phyloP scores from a whole-genome alignment of 495 filamentous ascomycete genomes.

The Aspergillus bertholletiae region DNA sequence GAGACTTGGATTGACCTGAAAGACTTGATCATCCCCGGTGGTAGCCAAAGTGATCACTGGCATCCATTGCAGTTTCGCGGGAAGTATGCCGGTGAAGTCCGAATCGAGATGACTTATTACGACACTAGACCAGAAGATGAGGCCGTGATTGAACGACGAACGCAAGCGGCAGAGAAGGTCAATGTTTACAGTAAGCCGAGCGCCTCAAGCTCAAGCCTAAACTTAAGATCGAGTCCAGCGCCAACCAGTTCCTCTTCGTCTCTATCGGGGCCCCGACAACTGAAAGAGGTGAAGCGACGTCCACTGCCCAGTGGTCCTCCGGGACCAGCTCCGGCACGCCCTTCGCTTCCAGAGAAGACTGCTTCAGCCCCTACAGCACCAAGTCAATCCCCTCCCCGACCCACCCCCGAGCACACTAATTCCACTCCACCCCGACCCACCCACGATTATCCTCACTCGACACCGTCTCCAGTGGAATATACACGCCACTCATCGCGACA shows the following conservation, averaged over 20 bases:
- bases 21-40: conserved; percentile 76
- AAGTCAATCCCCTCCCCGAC: neutral
- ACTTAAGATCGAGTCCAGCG: neutral
- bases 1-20: conserved; percentile 85
- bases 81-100: conserved; percentile 91
- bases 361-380: conserved; percentile 18
- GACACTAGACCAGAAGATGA: conserved; percentile 80
- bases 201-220: conserved; percentile 1
- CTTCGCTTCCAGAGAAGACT: conserved; percentile 23
- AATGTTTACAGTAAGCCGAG: conserved; percentile 19
- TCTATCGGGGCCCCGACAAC: conserved; percentile 57
- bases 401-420: conserved; percentile 11
- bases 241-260: conserved; percentile 19
- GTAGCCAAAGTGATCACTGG: conserved; percentile 91
- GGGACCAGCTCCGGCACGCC: conserved; percentile 28
- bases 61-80: conserved; percentile 80
- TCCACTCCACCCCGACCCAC: conserved; percentile 21
- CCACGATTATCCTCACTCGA: conserved; percentile 22
- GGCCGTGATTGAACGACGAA: conserved; percentile 52
- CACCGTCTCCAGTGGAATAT: conserved; percentile 14
- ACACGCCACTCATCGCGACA: conserved; percentile 19
- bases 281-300: conserved; percentile 66
- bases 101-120: conserved; percentile 95
- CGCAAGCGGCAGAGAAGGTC: conserved; percentile 37
- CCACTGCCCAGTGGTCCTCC: conserved; percentile 74